Conservation (phyloP, 495 filamentous ascomycete species). For the Parmelia sp. region DNA sequence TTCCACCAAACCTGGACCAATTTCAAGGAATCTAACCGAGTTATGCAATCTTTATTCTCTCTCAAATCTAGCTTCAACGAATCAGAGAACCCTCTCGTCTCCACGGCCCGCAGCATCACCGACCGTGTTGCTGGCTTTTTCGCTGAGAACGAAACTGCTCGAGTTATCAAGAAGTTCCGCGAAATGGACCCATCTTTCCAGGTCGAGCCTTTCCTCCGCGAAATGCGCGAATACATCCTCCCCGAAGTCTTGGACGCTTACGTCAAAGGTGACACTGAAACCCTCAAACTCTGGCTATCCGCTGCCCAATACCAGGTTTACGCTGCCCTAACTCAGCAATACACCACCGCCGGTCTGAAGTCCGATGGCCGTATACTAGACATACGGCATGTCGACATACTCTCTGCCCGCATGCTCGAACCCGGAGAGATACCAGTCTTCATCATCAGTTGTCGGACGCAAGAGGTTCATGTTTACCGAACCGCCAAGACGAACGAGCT, state of each 20-base stretch:
- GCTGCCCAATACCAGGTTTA: constrained; percentile 94
- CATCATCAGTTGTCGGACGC: constrained; percentile 91
- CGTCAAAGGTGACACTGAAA: constrained; percentile 89
- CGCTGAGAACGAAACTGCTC: constrained; percentile 94
- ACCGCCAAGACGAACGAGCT: constrained; percentile 84
- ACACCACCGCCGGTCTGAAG: constrained; percentile 83
- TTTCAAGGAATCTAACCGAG: constrained; percentile 78
- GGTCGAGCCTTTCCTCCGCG: constrained; percentile 84
- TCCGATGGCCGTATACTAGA: constrained; percentile 93
- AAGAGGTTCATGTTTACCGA: constrained; percentile 94
- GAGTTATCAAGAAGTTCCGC: constrained; percentile 96
- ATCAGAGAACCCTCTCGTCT: constrained; percentile 92
- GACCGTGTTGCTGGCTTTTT: constrained; percentile 93
- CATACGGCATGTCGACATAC: constrained; percentile 86
- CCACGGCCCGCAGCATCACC: constrained; percentile 85
- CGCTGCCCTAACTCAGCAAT: constrained; percentile 87
- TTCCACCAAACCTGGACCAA: constrained; percentile 95
- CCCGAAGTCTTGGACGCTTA: constrained; percentile 97
- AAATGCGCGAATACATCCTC: constrained; percentile 95
- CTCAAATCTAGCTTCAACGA: constrained; percentile 83
- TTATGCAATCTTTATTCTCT: constrained; percentile 84
- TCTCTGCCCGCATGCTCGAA: constrained; percentile 85
- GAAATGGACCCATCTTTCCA: constrained; percentile 94
- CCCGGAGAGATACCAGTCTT: constrained; percentile 96
- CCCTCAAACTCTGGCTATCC: constrained; percentile 86